These are phyloP conservation scores for Mytilinidion resinicola DNA, from an alignment of 495 filamentous ascomycete species.

Conservation along the genomic window DNA sequence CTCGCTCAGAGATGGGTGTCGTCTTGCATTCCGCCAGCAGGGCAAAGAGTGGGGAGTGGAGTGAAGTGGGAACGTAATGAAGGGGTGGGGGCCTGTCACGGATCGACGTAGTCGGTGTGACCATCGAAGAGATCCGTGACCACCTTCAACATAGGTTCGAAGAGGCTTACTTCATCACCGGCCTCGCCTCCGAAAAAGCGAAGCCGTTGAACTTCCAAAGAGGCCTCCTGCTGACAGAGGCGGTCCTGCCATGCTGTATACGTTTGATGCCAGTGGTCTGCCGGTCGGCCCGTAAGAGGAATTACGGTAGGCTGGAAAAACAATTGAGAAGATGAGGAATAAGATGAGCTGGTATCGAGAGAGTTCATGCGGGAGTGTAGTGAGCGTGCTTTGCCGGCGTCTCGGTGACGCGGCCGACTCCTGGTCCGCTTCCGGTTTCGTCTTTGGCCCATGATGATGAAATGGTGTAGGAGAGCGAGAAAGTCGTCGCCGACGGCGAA, in stretches of 20 bases:
- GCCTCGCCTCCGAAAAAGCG: conserved; percentile 31
- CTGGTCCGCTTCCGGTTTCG: conserved; percentile 33
- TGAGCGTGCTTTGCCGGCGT: conserved; percentile 20
- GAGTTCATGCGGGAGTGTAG: conserved; percentile 17
- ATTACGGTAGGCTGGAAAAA: conserved; percentile 11
- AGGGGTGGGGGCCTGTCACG: conserved; percentile 10
- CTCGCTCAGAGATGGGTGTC: not conserved
- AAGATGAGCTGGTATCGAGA: conserved; percentile 15
- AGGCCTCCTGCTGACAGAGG: conserved; percentile 13
- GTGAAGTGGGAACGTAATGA: not conserved
- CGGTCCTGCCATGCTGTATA: conserved; percentile 27
- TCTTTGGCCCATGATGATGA: conserved; percentile 30
- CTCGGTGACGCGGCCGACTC: conserved; percentile 33
- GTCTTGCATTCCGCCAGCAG: not conserved
- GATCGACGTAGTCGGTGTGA: conserved; percentile 34
- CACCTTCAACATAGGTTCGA: conserved; percentile 36
- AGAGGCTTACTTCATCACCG: conserved; percentile 30
- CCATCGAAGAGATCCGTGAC: conserved; percentile 36
- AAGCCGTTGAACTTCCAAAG: conserved; percentile 17
- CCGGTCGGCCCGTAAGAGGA: conserved; percentile 8
- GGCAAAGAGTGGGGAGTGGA: conserved; percentile 12
- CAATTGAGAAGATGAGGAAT: conserved; percentile 12
- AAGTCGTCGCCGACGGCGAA: not conserved
- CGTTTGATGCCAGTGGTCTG: conserved; percentile 25
- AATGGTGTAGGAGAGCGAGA: not conserved